Evolutionary conservation across 2,329 filamentous ascomycete species (phyloP).

Genomic region (Penicillium sp.): DNA sequence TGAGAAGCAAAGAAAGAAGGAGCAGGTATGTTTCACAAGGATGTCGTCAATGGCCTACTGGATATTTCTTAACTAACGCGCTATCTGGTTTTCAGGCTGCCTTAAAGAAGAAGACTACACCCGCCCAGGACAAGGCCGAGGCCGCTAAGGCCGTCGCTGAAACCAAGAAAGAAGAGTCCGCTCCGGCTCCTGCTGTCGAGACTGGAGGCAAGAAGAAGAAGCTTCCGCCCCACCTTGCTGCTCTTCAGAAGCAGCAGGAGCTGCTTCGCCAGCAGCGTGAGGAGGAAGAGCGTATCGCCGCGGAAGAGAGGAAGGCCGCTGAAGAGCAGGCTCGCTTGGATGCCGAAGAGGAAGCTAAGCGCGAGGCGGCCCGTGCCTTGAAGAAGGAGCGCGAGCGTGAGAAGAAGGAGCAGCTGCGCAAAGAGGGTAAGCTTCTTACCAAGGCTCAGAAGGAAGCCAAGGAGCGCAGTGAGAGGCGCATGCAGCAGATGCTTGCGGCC

Average conservation of each 20-base stretch:
- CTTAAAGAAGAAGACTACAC: constrained; percentile 71
- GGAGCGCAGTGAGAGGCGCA: constrained; percentile 48
- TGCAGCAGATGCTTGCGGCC: constrained; percentile 51
- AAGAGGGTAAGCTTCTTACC: constrained; percentile 50
- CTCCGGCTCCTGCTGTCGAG: constrained; percentile 31
- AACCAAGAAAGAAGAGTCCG: constrained; percentile 50
- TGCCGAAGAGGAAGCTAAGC: constrained; percentile 49
- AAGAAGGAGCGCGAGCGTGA: constrained; percentile 53
- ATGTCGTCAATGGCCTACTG: background rate
- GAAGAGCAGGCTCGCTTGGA: constrained; percentile 39
- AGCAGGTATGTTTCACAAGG: constrained; percentile 64
- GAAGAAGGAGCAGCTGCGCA: constrained; percentile 51
- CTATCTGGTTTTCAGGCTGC: constrained; percentile 58
- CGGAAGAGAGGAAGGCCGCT: constrained; percentile 42
- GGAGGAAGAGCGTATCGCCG: constrained; percentile 43
- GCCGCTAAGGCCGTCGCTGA: constrained; percentile 55
- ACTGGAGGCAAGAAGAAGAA: constrained; percentile 80
- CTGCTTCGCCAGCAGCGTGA: constrained; percentile 46
- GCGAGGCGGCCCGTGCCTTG: constrained; percentile 46
- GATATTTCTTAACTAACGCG: background rate
- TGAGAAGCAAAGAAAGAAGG: constrained; percentile 98
- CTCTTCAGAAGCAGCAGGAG: constrained; percentile 52
- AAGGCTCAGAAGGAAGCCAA: constrained; percentile 51
- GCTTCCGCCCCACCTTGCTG: constrained; percentile 59
- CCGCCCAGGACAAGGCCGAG: constrained; percentile 55